Base-by-base conservation (phyloP, 345 rosid species). In the Salix caprea region DNA sequence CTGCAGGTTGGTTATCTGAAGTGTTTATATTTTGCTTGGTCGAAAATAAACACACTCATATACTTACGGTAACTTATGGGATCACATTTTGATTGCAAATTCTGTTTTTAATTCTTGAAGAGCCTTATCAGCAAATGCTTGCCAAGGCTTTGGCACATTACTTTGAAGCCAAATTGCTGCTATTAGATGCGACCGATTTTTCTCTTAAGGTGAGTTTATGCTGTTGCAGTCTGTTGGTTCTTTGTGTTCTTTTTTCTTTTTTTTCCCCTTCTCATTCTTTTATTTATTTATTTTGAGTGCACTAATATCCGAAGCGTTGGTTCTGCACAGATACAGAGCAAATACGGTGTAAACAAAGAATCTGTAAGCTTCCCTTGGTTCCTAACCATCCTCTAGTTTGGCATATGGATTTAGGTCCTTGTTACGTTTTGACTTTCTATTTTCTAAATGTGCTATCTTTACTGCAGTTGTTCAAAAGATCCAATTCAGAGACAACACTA, bases 111-210 rank as follows among this genome's bases (percentile, higher is more conserved):
- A 60, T 28, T 69, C 71, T 60, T 77, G 79, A 78, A 93, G 99
- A 93, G 81, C 98, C 91, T 83, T 96, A 96, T 82, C 99, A 90
- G 79, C 99, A 96, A 90, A 92, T 92, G 96, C 94, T 96, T 75
- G 97, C 98, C 58, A 93, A 88, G 86, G 99, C 99, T 74, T 76
- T 96, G 70, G 94, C 99, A 8, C 99, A 93, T 86, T 93, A 79
- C 89, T 96, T 96, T 4, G 97, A 92, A 54, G 90, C 98, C 70
- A 93, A 96, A 86, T 82, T 96, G 86, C 90, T 96, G 79, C 86
- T 96, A 78, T 79, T 96, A 77, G 99, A 93, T 81, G 89, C 88
- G 12, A 88, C 90, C 4, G 98, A 92, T 61, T 93, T 96, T 81
- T 94, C 98, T 39, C 84, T 93, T 7, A 96, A 90, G 94, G 99